These are phyloP conservation scores for Macrotyloma uniflorum DNA, from an alignment of 306 rosid genomes.

Conservation along the genomic window DNA sequence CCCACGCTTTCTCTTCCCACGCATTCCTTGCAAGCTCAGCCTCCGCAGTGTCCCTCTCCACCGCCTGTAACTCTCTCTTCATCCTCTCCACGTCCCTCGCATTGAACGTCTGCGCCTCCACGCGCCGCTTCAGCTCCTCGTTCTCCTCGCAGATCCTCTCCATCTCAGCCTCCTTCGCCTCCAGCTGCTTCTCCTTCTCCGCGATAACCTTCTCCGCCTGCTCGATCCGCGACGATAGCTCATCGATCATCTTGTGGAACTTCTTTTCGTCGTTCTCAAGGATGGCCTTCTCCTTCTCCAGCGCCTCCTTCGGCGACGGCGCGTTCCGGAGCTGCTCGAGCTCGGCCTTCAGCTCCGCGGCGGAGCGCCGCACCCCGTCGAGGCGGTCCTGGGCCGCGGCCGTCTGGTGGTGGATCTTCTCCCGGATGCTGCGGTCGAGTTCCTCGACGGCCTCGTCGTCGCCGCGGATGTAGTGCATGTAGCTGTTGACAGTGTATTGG, in stretches of 20 bases:
- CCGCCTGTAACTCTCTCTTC: constrained; percentile 88
- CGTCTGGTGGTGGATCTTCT: constrained; percentile 54
- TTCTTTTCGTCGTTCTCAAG: constrained; percentile 78
- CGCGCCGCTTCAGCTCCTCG: constrained; percentile 66
- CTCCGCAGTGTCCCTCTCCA: constrained; percentile 78
- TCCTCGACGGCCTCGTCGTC: constrained; percentile 66
- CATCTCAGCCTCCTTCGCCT: constrained; percentile 59
- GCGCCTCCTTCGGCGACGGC: constrained; percentile 60
- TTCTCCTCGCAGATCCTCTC: constrained; percentile 64
- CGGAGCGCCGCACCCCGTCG: constrained; percentile 27
- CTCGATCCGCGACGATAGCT: constrained; percentile 44
- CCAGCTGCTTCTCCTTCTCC: constrained; percentile 68
- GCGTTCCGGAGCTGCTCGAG: constrained; percentile 49
- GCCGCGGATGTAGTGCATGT: constrained; percentile 59
- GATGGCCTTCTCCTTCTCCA: constrained; percentile 61
- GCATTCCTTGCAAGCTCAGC: constrained; percentile 66
- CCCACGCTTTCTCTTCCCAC: constrained; percentile 91
- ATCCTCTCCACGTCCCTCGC: constrained; percentile 88
- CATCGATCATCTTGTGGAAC: constrained; percentile 67
- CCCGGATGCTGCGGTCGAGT: constrained; percentile 50
- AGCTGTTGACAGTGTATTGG: constrained; percentile 52
- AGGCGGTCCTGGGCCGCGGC: constrained; percentile 41
- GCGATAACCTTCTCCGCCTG: constrained; percentile 52
- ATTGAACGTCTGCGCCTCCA: constrained; percentile 69
- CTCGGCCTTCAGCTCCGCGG: constrained; percentile 41